Evolutionary conservation across 2,329 filamentous ascomycete genomes (phyloP).

Genomic region (Leptoxyphium fumago): DNA sequence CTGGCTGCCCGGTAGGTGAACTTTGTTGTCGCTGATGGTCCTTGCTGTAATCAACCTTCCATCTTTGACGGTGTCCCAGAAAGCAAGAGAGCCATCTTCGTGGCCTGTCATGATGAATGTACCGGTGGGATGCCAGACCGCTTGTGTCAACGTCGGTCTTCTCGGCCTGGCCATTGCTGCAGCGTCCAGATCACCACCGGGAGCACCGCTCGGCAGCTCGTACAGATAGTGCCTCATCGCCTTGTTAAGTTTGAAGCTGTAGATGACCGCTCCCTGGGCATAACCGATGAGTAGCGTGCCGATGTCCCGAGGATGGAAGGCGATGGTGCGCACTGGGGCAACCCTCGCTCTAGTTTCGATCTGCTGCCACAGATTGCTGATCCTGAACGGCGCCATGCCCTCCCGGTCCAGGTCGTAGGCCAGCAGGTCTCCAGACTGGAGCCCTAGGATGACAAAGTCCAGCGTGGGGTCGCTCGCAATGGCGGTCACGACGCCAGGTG

Average conservation of each 20-base stretch:
- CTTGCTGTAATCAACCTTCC: conserved; percentile 70
- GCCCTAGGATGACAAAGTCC: conserved; percentile 80
- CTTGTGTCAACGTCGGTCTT: conserved; percentile 63
- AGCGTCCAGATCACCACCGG: conserved; percentile 59
- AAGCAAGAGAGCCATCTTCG: conserved; percentile 79
- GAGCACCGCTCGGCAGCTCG: conserved; percentile 63
- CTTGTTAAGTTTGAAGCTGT: conserved; percentile 85
- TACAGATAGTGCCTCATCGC: conserved; percentile 72
- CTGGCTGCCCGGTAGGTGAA: conserved; percentile 46
- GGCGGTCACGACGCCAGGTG: conserved; percentile 60
- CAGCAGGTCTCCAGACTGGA: conserved; percentile 53
- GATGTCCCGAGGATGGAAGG: conserved; percentile 82
- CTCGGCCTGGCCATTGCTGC: conserved; percentile 46
- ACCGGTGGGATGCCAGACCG: conserved; percentile 87
- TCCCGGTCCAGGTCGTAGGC: conserved; percentile 89
- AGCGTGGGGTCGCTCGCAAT: conserved; percentile 76
- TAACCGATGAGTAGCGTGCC: conserved; percentile 89
- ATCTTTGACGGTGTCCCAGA: conserved; percentile 75
- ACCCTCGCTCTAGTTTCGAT: conserved; percentile 52
- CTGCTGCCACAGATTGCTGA: conserved; percentile 77
- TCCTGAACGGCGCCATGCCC: conserved; percentile 57
- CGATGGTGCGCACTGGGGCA: conserved; percentile 56
- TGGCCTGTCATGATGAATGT: conserved; percentile 78
- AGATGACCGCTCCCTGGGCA: conserved; percentile 70
- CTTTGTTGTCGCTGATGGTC: conserved; percentile 57